Evolutionary conservation across 495 filamentous ascomycete species (phyloP).

Genomic region (Chaetomium fimeti): DNA sequence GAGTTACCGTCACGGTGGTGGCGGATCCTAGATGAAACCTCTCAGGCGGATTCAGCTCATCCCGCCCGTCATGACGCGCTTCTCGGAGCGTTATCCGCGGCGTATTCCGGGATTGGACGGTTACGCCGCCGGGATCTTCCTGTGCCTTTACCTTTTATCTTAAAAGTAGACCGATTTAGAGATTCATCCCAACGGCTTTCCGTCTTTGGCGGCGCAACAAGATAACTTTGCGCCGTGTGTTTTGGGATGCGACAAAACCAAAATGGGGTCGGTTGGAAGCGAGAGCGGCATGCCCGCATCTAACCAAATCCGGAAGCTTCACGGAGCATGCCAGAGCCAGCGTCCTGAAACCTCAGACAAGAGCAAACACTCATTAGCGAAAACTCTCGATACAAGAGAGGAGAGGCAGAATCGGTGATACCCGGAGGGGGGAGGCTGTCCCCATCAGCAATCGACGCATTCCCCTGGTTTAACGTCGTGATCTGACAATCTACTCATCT

Average conservation of each 20-base stretch:
- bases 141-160: neutral
- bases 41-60: neutral
- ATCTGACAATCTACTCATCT: too few species aligned
- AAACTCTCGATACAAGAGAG: neutral
- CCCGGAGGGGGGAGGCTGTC: too few species aligned
- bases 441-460: neutral
- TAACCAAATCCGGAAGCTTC: constrained; percentile 8
- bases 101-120: neutral
- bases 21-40: constrained; percentile 8
- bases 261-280: constrained; percentile 2
- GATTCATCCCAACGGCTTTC: neutral
- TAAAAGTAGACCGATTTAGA: neutral
- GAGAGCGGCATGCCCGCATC: constrained; percentile 13
- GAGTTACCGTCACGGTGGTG: neutral
- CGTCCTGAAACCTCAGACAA: constrained; percentile 6
- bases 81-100: neutral
- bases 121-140: neutral
- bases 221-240: neutral
- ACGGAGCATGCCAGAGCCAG: constrained; percentile 5
- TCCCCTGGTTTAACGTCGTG: too few species aligned
- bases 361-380: neutral
- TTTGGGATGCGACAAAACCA: neutral
- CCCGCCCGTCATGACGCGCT: neutral
- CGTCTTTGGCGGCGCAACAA: neutral
- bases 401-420: neutral